Conservation (phyloP, 1,139 yeast genomes). For the Trichomonascaceae sp. region DNA sequence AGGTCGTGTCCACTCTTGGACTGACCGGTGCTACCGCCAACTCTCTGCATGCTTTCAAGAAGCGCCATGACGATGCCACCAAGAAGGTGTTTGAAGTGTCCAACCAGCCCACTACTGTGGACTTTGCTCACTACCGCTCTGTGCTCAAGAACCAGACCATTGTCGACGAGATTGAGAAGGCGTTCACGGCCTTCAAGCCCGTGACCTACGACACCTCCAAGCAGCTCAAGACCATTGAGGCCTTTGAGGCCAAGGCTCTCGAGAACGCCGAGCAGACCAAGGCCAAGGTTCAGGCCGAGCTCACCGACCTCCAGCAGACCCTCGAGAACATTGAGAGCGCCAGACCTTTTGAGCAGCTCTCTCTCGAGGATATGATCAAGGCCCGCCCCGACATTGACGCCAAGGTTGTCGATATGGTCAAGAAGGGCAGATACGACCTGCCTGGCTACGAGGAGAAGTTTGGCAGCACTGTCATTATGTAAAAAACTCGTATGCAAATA, state of each 20-base stretch:
- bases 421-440: slow-evolving; percentile 95
- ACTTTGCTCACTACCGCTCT: slow-evolving; percentile 68
- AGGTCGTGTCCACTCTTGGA: slow-evolving; percentile 77
- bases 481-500: slow-evolving; percentile 17
- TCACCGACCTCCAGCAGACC: slow-evolving; percentile 74
- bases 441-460: slow-evolving; percentile 98
- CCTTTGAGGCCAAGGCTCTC: slow-evolving; percentile 89
- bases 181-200: slow-evolving; percentile 66
- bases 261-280: slow-evolving; percentile 95
- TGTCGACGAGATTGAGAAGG: slow-evolving; percentile 69
- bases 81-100: slow-evolving; percentile 59
- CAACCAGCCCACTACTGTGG: slow-evolving; percentile 63
- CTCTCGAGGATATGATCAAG: slow-evolving; percentile 85
- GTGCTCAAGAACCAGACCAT: slow-evolving; percentile 71
- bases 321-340: slow-evolving; percentile 89
- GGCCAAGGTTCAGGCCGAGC: slow-evolving; percentile 73
- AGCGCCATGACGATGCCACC: slow-evolving; percentile 97
- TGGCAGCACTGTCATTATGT: slow-evolving; percentile 93
- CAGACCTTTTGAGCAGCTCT: slow-evolving; percentile 94
- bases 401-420: slow-evolving; percentile 88
- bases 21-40: slow-evolving; percentile 87
- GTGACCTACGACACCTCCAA: slow-evolving; percentile 74
- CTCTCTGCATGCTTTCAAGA: slow-evolving; percentile 82
- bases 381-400: slow-evolving; percentile 97
- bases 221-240: slow-evolving; percentile 83